Base-by-base conservation (phyloP, 2,329 filamentous ascomycete genomes). In the Beauveria medogensis region DNA sequence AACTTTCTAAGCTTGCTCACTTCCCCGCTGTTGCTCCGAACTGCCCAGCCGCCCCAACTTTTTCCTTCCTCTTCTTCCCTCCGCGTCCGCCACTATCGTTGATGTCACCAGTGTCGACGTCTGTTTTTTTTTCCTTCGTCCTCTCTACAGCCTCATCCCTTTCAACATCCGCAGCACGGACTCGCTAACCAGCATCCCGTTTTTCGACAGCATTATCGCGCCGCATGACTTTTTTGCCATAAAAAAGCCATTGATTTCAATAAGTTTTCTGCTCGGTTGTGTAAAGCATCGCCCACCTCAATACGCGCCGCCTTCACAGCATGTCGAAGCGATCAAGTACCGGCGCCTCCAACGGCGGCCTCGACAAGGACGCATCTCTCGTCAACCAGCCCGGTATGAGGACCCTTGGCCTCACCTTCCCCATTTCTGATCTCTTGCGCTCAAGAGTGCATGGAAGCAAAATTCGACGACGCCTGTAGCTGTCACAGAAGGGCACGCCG, bases 241-340 rank as follows among this genome's bases (percentile, higher is more conserved):
- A 16, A 37, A 37, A 37, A 37, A 14, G 34, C 14, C 34, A 37
- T 37, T 37, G 34, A 16, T 37, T 37, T 6, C 12, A 16, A 16
- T 16, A 14, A 37, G 14, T 16, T 16, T 37, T 37, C 5, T 37
- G 12, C 34, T 16, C 14, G 12, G 34, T 37, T 37, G 34, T 37
- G 14, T 37, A 37, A 6, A 37, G 5, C 34, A 37, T 37, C 34
- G 34, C 34, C 34, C 34, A 37, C 26, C 20, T 56, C 60, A 20
- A 41, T 9, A 18, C 54, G n/a, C 44, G n/a, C n/a, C 7, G 22
- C 22, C 50, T 41, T 41, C 50, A 56, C 61, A 73, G 48, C 69
- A 89, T 89, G 86, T 88, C 86, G 64, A 86, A 84, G 78, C 78
- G 86, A 78, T 80, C 77, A 57, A 50, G 44, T 48, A 46, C 44